A percentile compares a stretch with the other conserved stretches of the same genome.
These are phyloP conservation scores for Saccharum hybrid DNA, from an alignment of 202 grass and related monocot genomes.

Conservation along the genomic window DNA sequence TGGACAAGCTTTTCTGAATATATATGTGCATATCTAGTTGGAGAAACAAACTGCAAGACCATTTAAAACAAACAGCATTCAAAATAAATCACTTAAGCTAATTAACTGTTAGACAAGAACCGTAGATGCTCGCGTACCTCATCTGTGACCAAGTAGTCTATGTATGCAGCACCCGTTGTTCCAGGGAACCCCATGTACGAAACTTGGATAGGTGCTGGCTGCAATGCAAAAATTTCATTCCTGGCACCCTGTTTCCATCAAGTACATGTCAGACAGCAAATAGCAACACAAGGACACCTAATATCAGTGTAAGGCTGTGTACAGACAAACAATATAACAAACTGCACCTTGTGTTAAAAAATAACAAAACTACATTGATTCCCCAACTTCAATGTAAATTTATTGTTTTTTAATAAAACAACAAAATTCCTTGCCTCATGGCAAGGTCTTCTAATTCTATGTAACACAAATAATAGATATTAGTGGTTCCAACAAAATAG, in stretches of 20 bases:
- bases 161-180: constrained; percentile 83
- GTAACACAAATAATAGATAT: background rate
- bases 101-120: constrained; percentile 20
- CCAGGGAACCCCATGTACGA: constrained; percentile 95
- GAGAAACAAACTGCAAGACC: constrained; percentile 84
- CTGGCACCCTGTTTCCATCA: constrained; percentile 72
- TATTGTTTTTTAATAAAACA: background rate
- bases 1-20: constrained; percentile 93
- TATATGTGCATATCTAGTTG: constrained; percentile 66
- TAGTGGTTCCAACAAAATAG: background rate
- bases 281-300: constrained; percentile 23
- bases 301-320: background rate
- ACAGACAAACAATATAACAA: background rate
- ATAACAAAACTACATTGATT: background rate
- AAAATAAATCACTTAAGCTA: constrained; percentile 18
- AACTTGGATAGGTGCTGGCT: constrained; percentile 82
- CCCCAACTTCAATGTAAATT: background rate
- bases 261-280: constrained; percentile 24
- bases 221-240: constrained; percentile 91
- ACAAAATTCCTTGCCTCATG: background rate
- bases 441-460: background rate
- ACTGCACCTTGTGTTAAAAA: background rate
- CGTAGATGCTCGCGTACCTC: constrained; percentile 54
- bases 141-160: constrained; percentile 87
- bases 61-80: constrained; percentile 30